Conservation (phyloP, 2,329 filamentous ascomycete species). For the Ilyonectria robusta region DNA sequence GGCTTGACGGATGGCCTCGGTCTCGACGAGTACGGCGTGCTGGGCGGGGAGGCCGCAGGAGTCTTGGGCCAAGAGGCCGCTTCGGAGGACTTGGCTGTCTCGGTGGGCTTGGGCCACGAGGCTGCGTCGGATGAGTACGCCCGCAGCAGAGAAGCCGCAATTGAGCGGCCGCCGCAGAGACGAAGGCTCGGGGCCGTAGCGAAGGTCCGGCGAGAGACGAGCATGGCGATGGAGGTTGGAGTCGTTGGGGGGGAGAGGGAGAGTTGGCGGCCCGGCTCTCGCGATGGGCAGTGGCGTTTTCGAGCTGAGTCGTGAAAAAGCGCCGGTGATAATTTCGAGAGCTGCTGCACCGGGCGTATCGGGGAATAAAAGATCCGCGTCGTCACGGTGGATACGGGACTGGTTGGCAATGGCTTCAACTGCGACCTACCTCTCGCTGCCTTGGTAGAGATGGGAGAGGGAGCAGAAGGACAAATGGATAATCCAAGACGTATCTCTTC, state of each 20-base stretch:
- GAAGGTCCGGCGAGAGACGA: conserved; percentile 44
- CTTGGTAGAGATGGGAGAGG: too few relatives aligned
- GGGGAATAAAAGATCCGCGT: conserved; percentile 1
- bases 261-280: conserved; percentile 2
- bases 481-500: too few relatives aligned
- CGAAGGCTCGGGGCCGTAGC: conserved; percentile 39
- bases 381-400: background rate
- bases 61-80: too few relatives aligned
- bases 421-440: background rate
- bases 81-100: too few relatives aligned
- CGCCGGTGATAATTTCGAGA: background rate
- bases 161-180: conserved; percentile 31
- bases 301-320: background rate
- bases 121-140: conserved; percentile 40
- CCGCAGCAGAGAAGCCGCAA: conserved; percentile 34
- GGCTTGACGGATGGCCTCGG: background rate
- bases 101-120: too few relatives aligned
- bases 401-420: background rate
- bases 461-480: too few relatives aligned
- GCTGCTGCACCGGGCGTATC: background rate
- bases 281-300: conserved; percentile 20
- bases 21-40: background rate
- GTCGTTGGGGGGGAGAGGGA: background rate
- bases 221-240: conserved; percentile 42
- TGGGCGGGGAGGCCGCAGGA: too few relatives aligned